Evolutionary conservation across 1,139 yeast genomes (phyloP).

Genomic region (Yamadazyma oceani): DNA sequence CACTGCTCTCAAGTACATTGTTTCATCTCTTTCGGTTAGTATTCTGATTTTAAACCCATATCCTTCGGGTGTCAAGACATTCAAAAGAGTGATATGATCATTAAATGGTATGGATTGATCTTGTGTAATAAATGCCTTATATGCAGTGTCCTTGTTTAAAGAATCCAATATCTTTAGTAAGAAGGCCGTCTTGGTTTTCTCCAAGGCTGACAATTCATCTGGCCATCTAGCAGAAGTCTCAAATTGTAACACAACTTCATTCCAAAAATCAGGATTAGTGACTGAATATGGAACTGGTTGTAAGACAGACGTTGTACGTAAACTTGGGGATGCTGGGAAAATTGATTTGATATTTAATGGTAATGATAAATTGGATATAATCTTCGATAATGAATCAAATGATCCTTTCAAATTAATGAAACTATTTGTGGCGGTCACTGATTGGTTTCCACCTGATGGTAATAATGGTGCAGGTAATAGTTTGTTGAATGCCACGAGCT

Average conservation of each 20-base stretch:
- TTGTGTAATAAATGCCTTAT: constrained; percentile 57
- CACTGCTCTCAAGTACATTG: constrained; percentile 68
- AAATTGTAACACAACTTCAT: constrained; percentile 78
- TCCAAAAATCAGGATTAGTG: constrained; percentile 77
- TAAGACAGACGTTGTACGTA: constrained; percentile 71
- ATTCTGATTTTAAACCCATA: constrained; percentile 77
- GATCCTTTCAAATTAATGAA: constrained; percentile 61
- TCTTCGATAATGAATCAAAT: constrained; percentile 64
- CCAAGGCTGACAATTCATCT: constrained; percentile 80
- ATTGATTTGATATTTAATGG: constrained; percentile 76
- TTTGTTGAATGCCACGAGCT: constrained; percentile 45
- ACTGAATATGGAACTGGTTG: constrained; percentile 83
- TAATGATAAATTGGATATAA: constrained; percentile 52
- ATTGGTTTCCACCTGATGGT: constrained; percentile 54
- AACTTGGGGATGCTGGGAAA: constrained; percentile 67
- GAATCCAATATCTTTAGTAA: constrained; percentile 68
- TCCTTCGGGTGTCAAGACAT: constrained; percentile 81
- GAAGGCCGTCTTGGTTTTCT: constrained; percentile 88
- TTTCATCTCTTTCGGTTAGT: constrained; percentile 79
- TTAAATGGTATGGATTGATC: constrained; percentile 71
- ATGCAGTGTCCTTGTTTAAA: constrained; percentile 51
- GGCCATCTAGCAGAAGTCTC: constrained; percentile 96
- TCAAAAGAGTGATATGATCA: constrained; percentile 55
- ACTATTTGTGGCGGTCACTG: constrained; percentile 49
- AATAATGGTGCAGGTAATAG: constrained; percentile 60